Evolutionary conservation across 116 monocot genomes (phyloP).

Genomic region (Phalaenopsis hybrid): DNA sequence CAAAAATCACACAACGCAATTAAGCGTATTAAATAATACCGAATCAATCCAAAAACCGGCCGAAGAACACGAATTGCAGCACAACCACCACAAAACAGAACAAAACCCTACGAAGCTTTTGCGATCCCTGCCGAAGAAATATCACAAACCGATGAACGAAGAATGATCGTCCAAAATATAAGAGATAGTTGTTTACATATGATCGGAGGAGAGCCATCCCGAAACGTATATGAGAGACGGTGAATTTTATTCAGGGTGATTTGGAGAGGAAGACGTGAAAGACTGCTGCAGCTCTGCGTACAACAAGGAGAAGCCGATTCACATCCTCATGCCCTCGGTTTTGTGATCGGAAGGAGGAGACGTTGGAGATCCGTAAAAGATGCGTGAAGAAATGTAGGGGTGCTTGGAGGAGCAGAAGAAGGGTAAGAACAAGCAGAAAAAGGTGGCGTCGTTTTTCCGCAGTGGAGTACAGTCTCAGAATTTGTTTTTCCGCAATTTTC

Average conservation of each 20-base stretch:
- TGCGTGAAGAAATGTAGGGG: background rate
- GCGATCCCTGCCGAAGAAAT: background rate
- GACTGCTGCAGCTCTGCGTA: background rate
- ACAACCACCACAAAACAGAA: background rate
- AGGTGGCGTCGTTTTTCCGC: conserved; percentile 1
- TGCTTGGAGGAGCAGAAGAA: background rate
- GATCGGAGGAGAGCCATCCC: conserved; percentile 5
- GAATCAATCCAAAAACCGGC: background rate
- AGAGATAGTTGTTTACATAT: background rate
- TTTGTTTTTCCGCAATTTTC: background rate
- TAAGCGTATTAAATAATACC: background rate
- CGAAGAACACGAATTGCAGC: background rate
- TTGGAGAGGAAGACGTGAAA: background rate
- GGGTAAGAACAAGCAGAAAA: too few species aligned
- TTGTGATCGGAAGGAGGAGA: background rate
- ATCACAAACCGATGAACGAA: background rate
- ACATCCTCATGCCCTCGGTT: background rate
- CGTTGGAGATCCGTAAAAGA: background rate
- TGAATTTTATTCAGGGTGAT: background rate
- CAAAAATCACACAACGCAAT: background rate
- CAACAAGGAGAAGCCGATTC: background rate
- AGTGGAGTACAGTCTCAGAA: background rate
- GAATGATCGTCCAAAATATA: background rate
- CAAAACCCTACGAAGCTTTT: background rate
- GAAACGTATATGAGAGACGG: background rate